Percentiles rank a stretch among this genome's conserved stretches.
phyloP scores from a whole-genome alignment of 305 asterid species.

The Fraxinus sp. region DNA sequence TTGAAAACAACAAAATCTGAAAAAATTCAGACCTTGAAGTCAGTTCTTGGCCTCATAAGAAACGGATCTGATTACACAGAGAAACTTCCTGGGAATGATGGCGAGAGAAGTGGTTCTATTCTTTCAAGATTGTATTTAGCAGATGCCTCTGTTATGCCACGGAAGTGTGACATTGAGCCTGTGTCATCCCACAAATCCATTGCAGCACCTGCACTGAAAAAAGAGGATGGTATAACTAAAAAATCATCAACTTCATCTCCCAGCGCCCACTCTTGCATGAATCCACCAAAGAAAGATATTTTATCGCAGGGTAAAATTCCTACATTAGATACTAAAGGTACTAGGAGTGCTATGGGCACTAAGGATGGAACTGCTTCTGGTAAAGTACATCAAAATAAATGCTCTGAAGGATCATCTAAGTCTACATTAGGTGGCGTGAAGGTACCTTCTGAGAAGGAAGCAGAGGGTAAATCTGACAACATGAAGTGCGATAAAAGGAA shows the following conservation, averaged over 20 bases:
- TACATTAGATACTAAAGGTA: constrained; percentile 38
- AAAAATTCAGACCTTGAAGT: constrained; percentile 74
- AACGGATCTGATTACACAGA: constrained; percentile 44
- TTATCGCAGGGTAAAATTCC: constrained; percentile 27
- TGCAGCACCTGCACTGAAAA: constrained; percentile 37
- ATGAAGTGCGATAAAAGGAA: constrained; percentile 70
- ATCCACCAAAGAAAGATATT: constrained; percentile 33
- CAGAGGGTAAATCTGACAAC: constrained; percentile 38
- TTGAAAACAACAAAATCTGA: constrained; percentile 64
- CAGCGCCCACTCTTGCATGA: constrained; percentile 31
- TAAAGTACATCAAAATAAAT: constrained; percentile 36
- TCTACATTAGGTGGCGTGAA: constrained; percentile 36
- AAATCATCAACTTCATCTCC: constrained; percentile 29
- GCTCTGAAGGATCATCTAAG: constrained; percentile 35
- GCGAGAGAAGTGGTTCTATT: constrained; percentile 53
- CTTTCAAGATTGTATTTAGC: constrained; percentile 94
- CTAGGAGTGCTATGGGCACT: constrained; percentile 33
- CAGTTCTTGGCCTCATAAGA: constrained; percentile 79
- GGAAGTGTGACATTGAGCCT: constrained; percentile 78
- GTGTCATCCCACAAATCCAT: constrained; percentile 39
- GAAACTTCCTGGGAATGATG: constrained; percentile 44
- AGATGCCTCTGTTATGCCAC: constrained; percentile 79
- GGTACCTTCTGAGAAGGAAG: constrained; percentile 48
- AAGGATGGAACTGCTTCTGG: constrained; percentile 46
- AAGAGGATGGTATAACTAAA: constrained; percentile 33